phyloP scores from a whole-genome alignment of 2,329 filamentous ascomycete species.

The Leptodontidium sp. region DNA sequence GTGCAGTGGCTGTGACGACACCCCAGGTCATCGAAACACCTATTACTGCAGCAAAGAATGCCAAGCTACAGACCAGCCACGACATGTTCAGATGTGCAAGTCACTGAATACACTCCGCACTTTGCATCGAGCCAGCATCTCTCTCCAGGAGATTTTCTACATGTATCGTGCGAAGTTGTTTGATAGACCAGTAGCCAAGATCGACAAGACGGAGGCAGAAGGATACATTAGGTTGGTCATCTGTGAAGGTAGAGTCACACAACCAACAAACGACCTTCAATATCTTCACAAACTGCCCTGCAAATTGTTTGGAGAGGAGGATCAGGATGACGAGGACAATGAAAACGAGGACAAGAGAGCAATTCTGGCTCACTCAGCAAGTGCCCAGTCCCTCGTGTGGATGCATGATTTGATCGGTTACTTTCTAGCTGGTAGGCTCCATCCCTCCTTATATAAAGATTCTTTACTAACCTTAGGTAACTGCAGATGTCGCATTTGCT shows the following conservation, averaged over 20 bases:
- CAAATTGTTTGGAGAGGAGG: neutral
- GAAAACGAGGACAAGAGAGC: constrained; percentile 3
- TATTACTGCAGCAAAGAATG: constrained; percentile 23
- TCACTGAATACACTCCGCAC: neutral
- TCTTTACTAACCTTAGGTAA: neutral
- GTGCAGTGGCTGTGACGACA: neutral
- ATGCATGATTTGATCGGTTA: neutral
- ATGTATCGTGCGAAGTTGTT: constrained; percentile 12
- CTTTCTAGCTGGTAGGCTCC: constrained; percentile 6
- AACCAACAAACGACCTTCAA: neutral
- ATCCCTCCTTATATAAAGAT: neutral
- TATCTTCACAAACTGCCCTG: neutral
- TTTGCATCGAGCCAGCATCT: neutral
- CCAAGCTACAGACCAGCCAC: constrained; percentile 1
- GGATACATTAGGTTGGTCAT: neutral
- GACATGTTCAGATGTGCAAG: constrained; percentile 19
- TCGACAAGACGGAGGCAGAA: neutral
- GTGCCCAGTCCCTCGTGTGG: neutral
- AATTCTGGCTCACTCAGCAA: neutral
- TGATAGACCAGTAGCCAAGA: constrained; percentile 4
- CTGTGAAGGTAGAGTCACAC: neutral
- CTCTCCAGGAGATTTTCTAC: constrained; percentile 18
- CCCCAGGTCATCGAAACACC: neutral
- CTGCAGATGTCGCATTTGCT: neutral
- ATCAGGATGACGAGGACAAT: constrained; percentile 1